Evolutionary conservation across 768 basidiomycete species (phyloP), one percentile per base, ranked within the genome.

Genomic region (Tricholoma furcatifolium): DNA sequence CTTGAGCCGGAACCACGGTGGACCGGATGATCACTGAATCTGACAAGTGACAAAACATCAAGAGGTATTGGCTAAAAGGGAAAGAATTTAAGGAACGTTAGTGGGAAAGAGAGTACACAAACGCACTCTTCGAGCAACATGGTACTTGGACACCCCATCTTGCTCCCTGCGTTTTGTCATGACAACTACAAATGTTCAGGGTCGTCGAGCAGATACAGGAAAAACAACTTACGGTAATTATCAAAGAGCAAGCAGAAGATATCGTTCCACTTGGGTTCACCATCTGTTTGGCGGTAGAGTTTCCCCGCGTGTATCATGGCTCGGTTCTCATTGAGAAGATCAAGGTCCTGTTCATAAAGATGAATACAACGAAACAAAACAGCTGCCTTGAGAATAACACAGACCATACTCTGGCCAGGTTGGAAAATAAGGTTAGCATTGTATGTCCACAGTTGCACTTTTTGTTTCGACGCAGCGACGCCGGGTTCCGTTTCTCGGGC

Each of bases 231-330:
- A 93, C 93, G 67, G 61, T 97, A 99, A 64, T 98, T 93, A 65
- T 99, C 97, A 65, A 99, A 97, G 4, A 99, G 73, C 50, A 98
- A 74, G 2, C 95, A 87, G 58, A 87, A 90, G 1, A 95, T 74
- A 60, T 98, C 93, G 17, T 81, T 83, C 87, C 91, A 94, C 55
- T 74, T 86, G 79, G 82, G 82, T 64, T 88, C 85, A 17, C 82
- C 83, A 36, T 96, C 93, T 4, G 91, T 88, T 56, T 93, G 91
- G 43, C 93, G 80, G 41, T 88, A 74, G 18, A 98, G 69, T 59
- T 85, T 90, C 7, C 93, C 87, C 1, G 88, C 83, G 60, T 94
- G 84, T 24, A 96, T 86, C 44, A 98, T 71, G 18, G 89, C 87
- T 6, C 96, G 81, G 56, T 84, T 87, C 49, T 93, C 90, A 54